Conservation (phyloP, 2,329 filamentous ascomycete genomes). For the Phyllosticta citribraziliensis region DNA sequence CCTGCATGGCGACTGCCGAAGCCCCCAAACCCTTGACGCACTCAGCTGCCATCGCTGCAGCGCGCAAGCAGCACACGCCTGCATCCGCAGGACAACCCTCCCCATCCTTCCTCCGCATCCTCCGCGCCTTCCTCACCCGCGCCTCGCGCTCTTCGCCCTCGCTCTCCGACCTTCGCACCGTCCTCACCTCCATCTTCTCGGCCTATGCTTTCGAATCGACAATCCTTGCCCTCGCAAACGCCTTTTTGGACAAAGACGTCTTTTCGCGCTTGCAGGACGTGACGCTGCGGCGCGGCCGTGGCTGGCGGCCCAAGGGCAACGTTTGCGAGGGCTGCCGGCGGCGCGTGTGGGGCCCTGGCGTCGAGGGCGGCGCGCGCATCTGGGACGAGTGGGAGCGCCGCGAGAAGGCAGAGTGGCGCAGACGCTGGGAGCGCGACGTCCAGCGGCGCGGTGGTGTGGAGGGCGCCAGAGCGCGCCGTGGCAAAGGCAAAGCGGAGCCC, state of each 20-base stretch:
- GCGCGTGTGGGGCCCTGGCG: conserved; percentile 78
- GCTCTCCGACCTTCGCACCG: conserved; percentile 73
- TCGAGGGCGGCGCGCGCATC: conserved; percentile 51
- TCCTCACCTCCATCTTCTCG: conserved; percentile 82
- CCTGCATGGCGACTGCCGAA: conserved; percentile 45
- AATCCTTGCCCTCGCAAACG: conserved; percentile 74
- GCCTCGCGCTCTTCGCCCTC: conserved; percentile 76
- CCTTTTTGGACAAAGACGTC: conserved; percentile 77
- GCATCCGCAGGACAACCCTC: conserved; percentile 38
- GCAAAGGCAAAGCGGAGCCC: conserved; percentile 39
- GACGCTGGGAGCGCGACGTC: conserved; percentile 20
- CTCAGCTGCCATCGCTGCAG: conserved; percentile 15
- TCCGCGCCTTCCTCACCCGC: conserved; percentile 77
- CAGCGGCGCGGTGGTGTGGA: conserved; percentile 20
- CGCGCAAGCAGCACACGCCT: conserved; percentile 17
- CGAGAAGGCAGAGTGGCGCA: conserved; percentile 32
- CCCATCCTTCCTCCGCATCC: conserved; percentile 75
- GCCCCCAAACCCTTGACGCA: conserved; percentile 19
- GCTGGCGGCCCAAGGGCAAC: conserved; percentile 81
- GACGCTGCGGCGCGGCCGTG: conserved; percentile 64
- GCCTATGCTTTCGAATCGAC: conserved; percentile 94
- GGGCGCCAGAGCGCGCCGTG: conserved; percentile 36
- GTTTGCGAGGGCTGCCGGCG: conserved; percentile 79
- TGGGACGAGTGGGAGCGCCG: conserved; percentile 74
- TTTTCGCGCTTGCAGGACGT: conserved; percentile 75